Percentiles rank a stretch among this genome's conserved stretches.
Evolutionary conservation across 1,284 basidiomycete genomes (phyloP).

Genomic region (Heterobasidion irregulare): DNA sequence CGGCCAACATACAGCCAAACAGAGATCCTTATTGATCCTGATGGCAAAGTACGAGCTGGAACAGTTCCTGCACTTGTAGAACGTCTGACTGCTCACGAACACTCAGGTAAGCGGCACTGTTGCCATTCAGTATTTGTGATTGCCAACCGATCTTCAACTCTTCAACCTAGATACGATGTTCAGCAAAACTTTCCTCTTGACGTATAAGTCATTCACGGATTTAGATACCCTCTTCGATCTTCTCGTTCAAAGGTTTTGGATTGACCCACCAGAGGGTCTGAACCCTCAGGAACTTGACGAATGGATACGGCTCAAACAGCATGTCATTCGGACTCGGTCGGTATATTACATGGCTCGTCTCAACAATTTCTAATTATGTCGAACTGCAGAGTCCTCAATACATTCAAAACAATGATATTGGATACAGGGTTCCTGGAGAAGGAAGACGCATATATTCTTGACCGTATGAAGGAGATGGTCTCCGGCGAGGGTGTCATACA

Average conservation of each 20-base stretch:
- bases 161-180: constrained; percentile 62
- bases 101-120: constrained; percentile 44
- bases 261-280: constrained; percentile 69
- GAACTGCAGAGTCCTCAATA: constrained; percentile 68
- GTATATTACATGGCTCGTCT: constrained; percentile 15
- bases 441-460: constrained; percentile 72
- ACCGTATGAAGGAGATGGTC: constrained; percentile 73
- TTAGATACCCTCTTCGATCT: constrained; percentile 81
- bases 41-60: constrained; percentile 80
- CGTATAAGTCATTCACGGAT: constrained; percentile 93
- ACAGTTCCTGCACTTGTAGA: constrained; percentile 84
- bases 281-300: constrained; percentile 59
- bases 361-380: constrained; percentile 4
- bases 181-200: constrained; percentile 92
- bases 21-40: constrained; percentile 81
- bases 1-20: constrained; percentile 70
- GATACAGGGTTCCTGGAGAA: constrained; percentile 79
- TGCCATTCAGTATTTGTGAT: constrained; percentile 3
- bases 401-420: constrained; percentile 72
- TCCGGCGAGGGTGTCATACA: constrained; percentile 55
- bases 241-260: constrained; percentile 80
- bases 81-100: constrained; percentile 85
- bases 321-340: constrained; percentile 81
- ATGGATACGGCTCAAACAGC: constrained; percentile 88
- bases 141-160: not conserved